Base-by-base conservation (phyloP, 805 yeast genomes). In the Schwanniomyces vanrijiae region DNA sequence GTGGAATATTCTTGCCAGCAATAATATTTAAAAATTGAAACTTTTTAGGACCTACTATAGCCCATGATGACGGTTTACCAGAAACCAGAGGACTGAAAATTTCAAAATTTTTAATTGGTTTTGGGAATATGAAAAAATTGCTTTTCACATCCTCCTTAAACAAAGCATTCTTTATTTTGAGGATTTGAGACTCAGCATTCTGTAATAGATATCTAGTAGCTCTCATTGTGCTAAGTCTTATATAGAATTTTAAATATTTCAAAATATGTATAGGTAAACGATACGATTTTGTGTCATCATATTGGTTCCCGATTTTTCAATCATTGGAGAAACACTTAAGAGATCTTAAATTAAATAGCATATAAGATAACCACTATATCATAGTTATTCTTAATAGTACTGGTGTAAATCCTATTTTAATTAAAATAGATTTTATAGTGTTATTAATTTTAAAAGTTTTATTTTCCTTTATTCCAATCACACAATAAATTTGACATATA, bases 1-100 rank as follows among this genome's bases (percentile, higher is more conserved):
- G 71, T 0, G 82, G 65, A 6, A 79, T 52, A 53, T 71, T 77
- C 39, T 78, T 73, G 2, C 85, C 83, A 0, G 88, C 77, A n/a
- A 88, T 49, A 0, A 78, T 68, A 42, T 75, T 73, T 22, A 88
- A 65, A 20, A 88, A 70, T 16, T 72, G 73, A 0, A 83, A 65
- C 62, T 84, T 87, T 22, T 63, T 55, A 1, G 84, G 61, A 2
- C 77, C 78, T 14, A 60, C 41, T 9, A 71, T 49, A 6, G 66
- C 64, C 71, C 70, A 70, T 22, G 52, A 57, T 9, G 63, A 51
- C 3, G 64, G 58, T 28, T 55, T 46, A 18, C 35, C 43, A 2
- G 50, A 44, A 4, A 31, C 13, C 29, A 35, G 38, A 14, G 64
- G 62, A 9, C 47, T 37, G 43, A 29, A 47, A 11, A 71, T 45